Base-by-base conservation (phyloP, 768 basidiomycete species). In the Trametes cubensis region DNA sequence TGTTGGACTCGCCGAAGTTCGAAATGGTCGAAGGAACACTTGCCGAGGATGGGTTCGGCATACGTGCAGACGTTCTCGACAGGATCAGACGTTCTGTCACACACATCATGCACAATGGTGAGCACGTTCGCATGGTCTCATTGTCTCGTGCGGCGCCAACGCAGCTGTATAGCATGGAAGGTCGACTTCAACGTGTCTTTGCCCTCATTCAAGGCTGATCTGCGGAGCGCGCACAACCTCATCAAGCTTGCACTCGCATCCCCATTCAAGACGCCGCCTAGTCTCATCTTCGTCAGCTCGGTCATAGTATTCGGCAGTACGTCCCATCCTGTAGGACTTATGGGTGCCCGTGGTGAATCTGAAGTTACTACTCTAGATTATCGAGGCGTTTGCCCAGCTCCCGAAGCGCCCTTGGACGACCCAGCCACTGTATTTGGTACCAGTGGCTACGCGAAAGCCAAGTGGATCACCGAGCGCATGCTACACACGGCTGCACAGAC, bases 381-480 rank as follows among this genome's bases (percentile, higher is more conserved):
- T 48, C 15, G 42, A 20, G 48, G 48, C 20, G 26, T 14, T 42
- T 25, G 20, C 3, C 57, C 58, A 15, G 51, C 45, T 2, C 62
- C 30, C 8, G 51, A 51, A 25, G 51, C 34, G 13, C 57, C 52
- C 11, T n/a, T 57, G 28, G 56, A 66, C 0, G 75, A 80, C 28
- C 66, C 77, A 1, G 50, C 61, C 1, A 63, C 73, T 17, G 75
- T 79, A 0, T 60, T 74, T 3, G 78, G 78, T 1, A 62, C 61
- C 28, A 28, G 28, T 17, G 83, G 82, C 0, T 84, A 84, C 48
- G 74, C 77, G 7, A 80, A 81, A 52, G 69, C 74, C 0, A 84
- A 84, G 67, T 82, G 78, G 59, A 56, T 76, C 6, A 60, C 75
- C 0, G 81, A 82, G 68, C 64, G 78, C 72, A 69, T 82, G 2